Percentiles rank a stretch among this genome's conserved stretches.
phyloP scores from a whole-genome alignment of 1,139 yeast species.

The Yamadazyma aaseri region DNA sequence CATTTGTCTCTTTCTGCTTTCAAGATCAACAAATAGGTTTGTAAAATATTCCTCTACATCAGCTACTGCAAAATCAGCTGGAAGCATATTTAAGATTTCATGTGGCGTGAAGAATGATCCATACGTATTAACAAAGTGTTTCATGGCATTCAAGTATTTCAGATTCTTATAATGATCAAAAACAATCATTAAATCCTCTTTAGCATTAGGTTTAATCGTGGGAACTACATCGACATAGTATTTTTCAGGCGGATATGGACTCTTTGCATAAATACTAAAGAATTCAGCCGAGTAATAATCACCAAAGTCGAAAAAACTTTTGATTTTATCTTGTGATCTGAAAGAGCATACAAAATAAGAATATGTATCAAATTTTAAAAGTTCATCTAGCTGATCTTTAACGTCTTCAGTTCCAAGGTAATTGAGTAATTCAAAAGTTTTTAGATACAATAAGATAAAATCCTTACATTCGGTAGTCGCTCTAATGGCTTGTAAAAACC shows the following conservation, averaged over 20 bases:
- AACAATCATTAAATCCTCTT: slow-evolving; percentile 10
- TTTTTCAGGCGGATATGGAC: slow-evolving; percentile 23
- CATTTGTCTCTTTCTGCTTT: slow-evolving; percentile 19
- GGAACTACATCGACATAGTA: slow-evolving; percentile 17
- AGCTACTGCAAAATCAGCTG: slow-evolving; percentile 31
- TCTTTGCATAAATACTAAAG: slow-evolving; percentile 21
- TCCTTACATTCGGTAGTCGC: slow-evolving; percentile 28
- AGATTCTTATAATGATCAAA: slow-evolving; percentile 21
- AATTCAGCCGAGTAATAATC: slow-evolving; percentile 38
- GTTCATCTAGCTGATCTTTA: slow-evolving; percentile 1
- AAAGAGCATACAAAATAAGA: slow-evolving; percentile 11
- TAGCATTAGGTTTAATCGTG: slow-evolving; percentile 2
- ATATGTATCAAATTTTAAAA: slow-evolving; percentile 5
- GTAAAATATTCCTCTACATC: slow-evolving; percentile 30
- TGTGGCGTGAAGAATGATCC: slow-evolving; percentile 19
- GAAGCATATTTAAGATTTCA: slow-evolving; percentile 31
- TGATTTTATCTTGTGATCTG: slow-evolving; percentile 6
- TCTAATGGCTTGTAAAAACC: slow-evolving; percentile 27
- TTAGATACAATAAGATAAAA: slow-evolving; percentile 30
- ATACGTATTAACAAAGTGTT: slow-evolving; percentile 30
- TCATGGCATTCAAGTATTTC: slow-evolving; percentile 18
- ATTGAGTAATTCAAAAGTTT: slow-evolving; percentile 31
- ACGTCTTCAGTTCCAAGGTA: slow-evolving; percentile 2
- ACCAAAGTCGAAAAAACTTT: slow-evolving; percentile 8
- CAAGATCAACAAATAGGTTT: slow-evolving; percentile 21